These are phyloP conservation scores for Lichtheimia ramosa DNA, from an alignment of 371 early-diverging fungal species.

Conservation along the genomic window DNA sequence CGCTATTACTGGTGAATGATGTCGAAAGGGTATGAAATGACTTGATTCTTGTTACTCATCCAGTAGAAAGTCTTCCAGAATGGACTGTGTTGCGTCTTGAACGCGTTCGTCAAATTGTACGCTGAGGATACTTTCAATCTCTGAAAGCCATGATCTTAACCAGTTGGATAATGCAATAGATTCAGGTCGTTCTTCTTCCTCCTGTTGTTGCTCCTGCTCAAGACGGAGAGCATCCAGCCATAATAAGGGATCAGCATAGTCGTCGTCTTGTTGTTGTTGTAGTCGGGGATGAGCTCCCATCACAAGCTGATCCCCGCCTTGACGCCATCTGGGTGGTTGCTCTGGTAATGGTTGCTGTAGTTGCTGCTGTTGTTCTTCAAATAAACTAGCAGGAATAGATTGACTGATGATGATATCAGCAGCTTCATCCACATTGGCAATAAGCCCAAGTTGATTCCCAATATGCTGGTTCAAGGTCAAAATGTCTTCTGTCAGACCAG, in stretches of 20 bases:
- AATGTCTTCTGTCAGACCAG: conserved; percentile 14
- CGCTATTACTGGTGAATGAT: not conserved
- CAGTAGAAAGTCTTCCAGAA: conserved; percentile 24
- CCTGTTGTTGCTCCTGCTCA: conserved; percentile 1
- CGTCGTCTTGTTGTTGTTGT: not conserved
- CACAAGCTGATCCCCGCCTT: not conserved
- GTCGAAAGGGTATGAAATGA: not conserved
- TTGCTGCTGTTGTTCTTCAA: not conserved
- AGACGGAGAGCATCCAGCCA: conserved; percentile 8
- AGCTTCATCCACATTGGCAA: conserved; percentile 24
- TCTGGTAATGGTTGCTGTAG: not conserved
- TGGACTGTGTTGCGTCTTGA: conserved; percentile 25
- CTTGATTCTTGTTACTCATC: conserved; percentile 15
- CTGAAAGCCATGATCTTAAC: conserved; percentile 19
- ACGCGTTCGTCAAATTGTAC: conserved; percentile 26
- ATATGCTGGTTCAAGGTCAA: conserved; percentile 22
- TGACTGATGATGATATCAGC: conserved; percentile 23
- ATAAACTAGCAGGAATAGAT: conserved; percentile 7
- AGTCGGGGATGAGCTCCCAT: not conserved
- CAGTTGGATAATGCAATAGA: conserved; percentile 15
- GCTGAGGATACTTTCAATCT: conserved; percentile 16
- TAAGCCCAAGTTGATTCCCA: conserved; percentile 24
- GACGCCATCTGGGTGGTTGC: not conserved
- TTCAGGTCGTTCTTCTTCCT: conserved; percentile 8
- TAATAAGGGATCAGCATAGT: not conserved